phyloP scores from a whole-genome alignment of 768 basidiomycete genomes.

The Naganishia antarctica region DNA sequence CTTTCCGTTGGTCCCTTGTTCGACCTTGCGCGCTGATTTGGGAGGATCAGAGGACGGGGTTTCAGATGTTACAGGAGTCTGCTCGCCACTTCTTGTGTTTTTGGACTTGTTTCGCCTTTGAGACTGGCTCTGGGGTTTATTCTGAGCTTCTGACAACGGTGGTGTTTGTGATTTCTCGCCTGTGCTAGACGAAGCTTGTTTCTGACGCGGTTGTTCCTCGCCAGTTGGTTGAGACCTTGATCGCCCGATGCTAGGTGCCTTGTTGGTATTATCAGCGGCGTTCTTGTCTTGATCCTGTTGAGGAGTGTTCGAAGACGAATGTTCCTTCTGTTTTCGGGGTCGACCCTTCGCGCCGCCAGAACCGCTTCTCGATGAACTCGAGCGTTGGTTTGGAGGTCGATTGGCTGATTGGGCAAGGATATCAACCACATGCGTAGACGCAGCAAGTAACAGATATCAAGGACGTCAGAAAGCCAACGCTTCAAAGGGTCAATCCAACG shows the following conservation, averaged over 20 bases:
- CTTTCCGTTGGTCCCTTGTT: not conserved
- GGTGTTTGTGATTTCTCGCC: not conserved
- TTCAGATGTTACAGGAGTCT: not conserved
- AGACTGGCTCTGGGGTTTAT: slow-evolving; percentile 8
- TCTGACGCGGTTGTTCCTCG: not conserved
- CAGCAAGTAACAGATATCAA: not conserved
- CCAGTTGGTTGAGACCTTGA: not conserved
- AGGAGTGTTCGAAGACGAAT: not conserved
- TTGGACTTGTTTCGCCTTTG: slow-evolving; percentile 20
- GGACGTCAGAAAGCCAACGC: not conserved
- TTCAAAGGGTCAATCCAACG: not conserved
- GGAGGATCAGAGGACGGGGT: not conserved
- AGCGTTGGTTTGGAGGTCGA: slow-evolving; percentile 13
- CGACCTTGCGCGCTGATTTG: not conserved
- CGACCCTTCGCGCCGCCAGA: slow-evolving; percentile 7
- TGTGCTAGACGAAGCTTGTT: not conserved
- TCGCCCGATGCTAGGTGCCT: too few relatives aligned
- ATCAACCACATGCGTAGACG: too few relatives aligned
- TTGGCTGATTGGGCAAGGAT: not conserved
- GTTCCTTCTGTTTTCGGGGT: slow-evolving; percentile 1
- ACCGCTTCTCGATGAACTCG: slow-evolving; percentile 1
- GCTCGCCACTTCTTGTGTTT: not conserved
- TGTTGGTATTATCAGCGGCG: too few relatives aligned
- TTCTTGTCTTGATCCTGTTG: slow-evolving; percentile 8
- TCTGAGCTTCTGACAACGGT: not conserved